These are phyloP conservation scores for Rhizodiscina lignyota DNA, from an alignment of 495 filamentous ascomycete genomes.

Conservation along the genomic window DNA sequence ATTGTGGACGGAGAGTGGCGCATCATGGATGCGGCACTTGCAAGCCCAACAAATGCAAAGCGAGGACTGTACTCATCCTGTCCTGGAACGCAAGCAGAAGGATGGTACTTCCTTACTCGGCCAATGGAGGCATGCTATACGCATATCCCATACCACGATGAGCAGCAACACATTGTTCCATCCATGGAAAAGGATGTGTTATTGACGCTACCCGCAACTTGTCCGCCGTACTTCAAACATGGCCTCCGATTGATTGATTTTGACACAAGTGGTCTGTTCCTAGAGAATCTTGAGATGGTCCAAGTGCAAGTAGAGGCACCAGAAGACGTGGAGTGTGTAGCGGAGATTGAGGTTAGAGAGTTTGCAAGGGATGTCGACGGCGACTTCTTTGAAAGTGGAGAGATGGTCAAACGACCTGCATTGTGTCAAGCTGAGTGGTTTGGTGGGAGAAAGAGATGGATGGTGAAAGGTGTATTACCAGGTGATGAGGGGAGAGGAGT, in stretches of 20 bases:
- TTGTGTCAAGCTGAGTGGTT: conserved; percentile 88
- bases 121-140: conserved; percentile 87
- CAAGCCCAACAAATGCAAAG: conserved; percentile 74
- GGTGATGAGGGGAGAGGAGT: conserved; percentile 77
- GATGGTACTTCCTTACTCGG: conserved; percentile 78
- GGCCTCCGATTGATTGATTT: conserved; percentile 64
- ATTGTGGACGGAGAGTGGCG: conserved; percentile 90
- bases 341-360: conserved; percentile 69
- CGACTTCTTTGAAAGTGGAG: conserved; percentile 85
- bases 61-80: conserved; percentile 59
- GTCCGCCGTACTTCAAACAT: conserved; percentile 78
- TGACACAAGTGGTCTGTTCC: conserved; percentile 69
- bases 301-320: conserved; percentile 81
- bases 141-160: conserved; percentile 68
- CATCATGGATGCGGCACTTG: conserved; percentile 87
- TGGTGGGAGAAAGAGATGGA: conserved; percentile 71
- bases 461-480: conserved; percentile 78
- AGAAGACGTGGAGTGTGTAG: conserved; percentile 76
- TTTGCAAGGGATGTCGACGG: conserved; percentile 74
- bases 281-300: conserved; percentile 83
- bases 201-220: conserved; percentile 67
- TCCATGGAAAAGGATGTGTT: conserved; percentile 70
- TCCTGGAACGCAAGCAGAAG: conserved; percentile 52
- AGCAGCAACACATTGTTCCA: conserved; percentile 87
- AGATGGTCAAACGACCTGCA: conserved; percentile 67